Evolutionary conservation across 2,329 filamentous ascomycete species (phyloP).

Genomic region (Endothia cerciana): DNA sequence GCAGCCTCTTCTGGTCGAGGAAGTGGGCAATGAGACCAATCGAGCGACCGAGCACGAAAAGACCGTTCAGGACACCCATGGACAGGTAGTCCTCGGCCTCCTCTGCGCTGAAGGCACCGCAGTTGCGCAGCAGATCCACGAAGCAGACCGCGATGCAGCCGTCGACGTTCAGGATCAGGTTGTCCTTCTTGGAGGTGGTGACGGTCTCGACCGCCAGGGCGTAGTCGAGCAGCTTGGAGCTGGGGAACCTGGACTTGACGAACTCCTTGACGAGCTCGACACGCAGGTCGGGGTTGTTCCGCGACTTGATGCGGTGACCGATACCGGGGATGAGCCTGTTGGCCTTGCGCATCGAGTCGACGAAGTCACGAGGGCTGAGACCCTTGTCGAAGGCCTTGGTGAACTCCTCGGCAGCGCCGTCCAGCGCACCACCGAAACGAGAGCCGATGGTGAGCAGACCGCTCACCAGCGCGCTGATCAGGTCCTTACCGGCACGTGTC

Average conservation of each 20-base stretch:
- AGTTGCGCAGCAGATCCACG: conserved; percentile 95
- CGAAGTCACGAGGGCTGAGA: conserved; percentile 96
- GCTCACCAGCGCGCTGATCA: conserved; percentile 92
- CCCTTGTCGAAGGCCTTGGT: conserved; percentile 98
- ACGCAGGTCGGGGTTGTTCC: conserved; percentile 99
- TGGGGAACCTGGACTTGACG: conserved; percentile 95
- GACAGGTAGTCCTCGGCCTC: conserved; percentile 98
- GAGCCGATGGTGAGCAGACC: conserved; percentile 98
- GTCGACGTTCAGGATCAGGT: conserved; percentile 98
- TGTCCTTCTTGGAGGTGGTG: conserved; percentile 99
- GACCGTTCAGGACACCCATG: conserved; percentile 99
- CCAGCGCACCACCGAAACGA: conserved; percentile 96
- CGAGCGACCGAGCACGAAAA: conserved; percentile 94
- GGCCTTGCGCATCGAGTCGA: conserved; percentile 98
- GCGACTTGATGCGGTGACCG: conserved; percentile 98
- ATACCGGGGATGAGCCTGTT: conserved; percentile 99
- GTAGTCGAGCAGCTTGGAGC: conserved; percentile 97
- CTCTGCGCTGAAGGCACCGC: conserved; percentile 92
- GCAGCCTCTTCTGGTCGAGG: conserved; percentile 98
- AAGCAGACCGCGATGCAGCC: conserved; percentile 99
- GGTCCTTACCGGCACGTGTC: conserved; percentile 97
- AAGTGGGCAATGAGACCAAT: conserved; percentile 99
- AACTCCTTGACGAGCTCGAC: conserved; percentile 99
- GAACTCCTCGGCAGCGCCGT: conserved; percentile 98
- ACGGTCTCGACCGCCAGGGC: conserved; percentile 97